Base-by-base conservation (phyloP, 2,329 filamentous ascomycete species). In the Neofusicoccum umdonicola region DNA sequence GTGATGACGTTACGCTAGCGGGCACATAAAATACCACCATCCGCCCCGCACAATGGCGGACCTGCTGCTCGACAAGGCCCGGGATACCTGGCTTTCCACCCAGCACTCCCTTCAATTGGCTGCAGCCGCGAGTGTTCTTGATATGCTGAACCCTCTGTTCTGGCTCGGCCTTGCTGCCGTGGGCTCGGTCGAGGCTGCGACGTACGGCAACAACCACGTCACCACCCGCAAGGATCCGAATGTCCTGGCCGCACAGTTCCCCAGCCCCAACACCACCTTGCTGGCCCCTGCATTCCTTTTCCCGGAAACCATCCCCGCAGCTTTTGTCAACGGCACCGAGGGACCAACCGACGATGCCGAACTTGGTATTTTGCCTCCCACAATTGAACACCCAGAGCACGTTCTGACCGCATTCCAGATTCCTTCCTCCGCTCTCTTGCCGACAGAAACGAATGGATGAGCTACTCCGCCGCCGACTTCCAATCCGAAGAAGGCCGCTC, bases 161-260 rank as follows among this genome's bases (percentile, higher is more conserved):
- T 34, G 15, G 19, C 7, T 44, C 22, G 52, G 52, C 5, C 39
- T 57, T 17, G 39, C 39, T 4, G 37, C n/a, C 19, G 37, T 44
- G 19, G 34, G 12, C 13, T 44, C 39, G 6, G 39, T 19, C 22
- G 41, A 57, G 39, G 52, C 19, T 39, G 19, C 22, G 12, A 42
- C 19, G 12, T 77, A 77, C 68, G 74, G 75, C 52, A 67, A 74
- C 35, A 76, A 77, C 50, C 71, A 72, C 64, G 70, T 71, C 31
- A 44, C 54, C 4, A 67, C 73, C 3, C 68, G 68, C 11, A 65
- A 68, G n/a, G 73, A 77, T 65, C 69, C 71, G 34, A 63, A 73
- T 13, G 68, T 74, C n/a, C 73, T 77, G 63, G 73, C 72, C n/a
- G 68, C 62, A 9, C 72, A 72, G 3, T 78, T 78, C 35, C 74